These are phyloP conservation scores for Candida pseudoviswanathii DNA, from an alignment of 1,139 yeast genomes.

Conservation along the genomic window DNA sequence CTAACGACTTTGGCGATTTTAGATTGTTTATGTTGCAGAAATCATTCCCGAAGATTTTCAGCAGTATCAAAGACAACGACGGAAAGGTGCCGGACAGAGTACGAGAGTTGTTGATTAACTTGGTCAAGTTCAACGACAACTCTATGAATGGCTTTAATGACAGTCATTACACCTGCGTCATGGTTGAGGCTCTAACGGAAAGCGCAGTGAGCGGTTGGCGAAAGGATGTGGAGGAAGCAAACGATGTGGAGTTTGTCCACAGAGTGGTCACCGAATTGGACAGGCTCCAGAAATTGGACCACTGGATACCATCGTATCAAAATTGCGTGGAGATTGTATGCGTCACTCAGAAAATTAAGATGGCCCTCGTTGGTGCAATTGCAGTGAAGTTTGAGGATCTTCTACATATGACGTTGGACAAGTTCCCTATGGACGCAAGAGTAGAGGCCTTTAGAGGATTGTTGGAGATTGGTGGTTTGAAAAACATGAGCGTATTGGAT, in stretches of 20 bases:
- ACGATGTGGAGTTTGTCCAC: constrained; percentile 21
- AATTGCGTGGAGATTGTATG: constrained; percentile 59
- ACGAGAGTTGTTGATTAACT: constrained; percentile 63
- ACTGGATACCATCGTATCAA: constrained; percentile 82
- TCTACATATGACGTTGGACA: constrained; percentile 52
- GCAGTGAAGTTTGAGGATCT: constrained; percentile 53
- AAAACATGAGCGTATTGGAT: constrained; percentile 57
- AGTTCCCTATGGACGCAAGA: constrained; percentile 56
- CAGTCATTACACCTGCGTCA: constrained; percentile 60
- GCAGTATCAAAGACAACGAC: constrained; percentile 58
- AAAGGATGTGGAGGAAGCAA: constrained; percentile 1
- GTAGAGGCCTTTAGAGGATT: constrained; percentile 72
- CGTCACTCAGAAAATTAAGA: constrained; percentile 56
- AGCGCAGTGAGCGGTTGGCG: constrained; percentile 32
- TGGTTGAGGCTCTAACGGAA: constrained; percentile 58
- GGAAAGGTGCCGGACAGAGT: constrained; percentile 72
- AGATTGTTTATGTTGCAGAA: constrained; percentile 69
- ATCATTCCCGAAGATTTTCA: constrained; percentile 64
- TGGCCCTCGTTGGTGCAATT: constrained; percentile 61
- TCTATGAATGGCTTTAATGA: constrained; percentile 78
- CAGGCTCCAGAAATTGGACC: constrained; percentile 78
- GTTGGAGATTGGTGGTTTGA: constrained; percentile 74
- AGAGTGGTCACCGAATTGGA: constrained; percentile 53
- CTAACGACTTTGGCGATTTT: constrained; percentile 77
- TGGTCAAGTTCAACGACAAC: constrained; percentile 85